These are phyloP conservation scores for Phytopythium aichiense DNA, from an alignment of 352 stramenopile genomes.

Conservation along the genomic window DNA sequence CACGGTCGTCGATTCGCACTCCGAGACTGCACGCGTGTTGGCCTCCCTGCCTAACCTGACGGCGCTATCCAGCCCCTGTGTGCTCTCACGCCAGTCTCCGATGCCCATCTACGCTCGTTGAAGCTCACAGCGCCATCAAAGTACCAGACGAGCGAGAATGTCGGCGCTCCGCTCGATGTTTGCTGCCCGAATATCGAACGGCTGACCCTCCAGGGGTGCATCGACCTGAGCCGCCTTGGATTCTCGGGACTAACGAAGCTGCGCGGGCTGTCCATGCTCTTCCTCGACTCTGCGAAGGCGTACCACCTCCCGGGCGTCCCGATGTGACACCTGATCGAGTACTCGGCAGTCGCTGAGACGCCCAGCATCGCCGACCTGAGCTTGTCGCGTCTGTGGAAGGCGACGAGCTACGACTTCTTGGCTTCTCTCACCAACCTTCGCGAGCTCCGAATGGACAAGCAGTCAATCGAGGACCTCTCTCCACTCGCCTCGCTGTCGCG, in stretches of 20 bases:
- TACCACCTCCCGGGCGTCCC: no score
- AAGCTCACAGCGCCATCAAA: no score
- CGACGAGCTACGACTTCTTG: background rate
- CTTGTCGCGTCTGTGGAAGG: background rate
- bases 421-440: background rate
- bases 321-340: background rate
- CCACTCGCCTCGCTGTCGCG: no score
- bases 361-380: no score
- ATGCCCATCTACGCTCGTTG: background rate
- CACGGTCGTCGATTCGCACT: background rate
- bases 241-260: background rate
- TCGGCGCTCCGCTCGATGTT: no score
- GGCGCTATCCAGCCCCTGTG: background rate
- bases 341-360: background rate
- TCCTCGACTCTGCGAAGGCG: background rate
- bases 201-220: background rate
- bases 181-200: background rate
- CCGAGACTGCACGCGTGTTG: background rate
- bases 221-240: background rate
- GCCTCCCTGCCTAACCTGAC: background rate
- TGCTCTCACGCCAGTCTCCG: background rate
- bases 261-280: background rate
- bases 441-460: no score
- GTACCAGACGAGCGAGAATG: no score
- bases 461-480: no score